Evolutionary conservation across 164 flowering plant species (phyloP), one percentile per base, ranked within the genome.

Genomic region (Sedum album): DNA sequence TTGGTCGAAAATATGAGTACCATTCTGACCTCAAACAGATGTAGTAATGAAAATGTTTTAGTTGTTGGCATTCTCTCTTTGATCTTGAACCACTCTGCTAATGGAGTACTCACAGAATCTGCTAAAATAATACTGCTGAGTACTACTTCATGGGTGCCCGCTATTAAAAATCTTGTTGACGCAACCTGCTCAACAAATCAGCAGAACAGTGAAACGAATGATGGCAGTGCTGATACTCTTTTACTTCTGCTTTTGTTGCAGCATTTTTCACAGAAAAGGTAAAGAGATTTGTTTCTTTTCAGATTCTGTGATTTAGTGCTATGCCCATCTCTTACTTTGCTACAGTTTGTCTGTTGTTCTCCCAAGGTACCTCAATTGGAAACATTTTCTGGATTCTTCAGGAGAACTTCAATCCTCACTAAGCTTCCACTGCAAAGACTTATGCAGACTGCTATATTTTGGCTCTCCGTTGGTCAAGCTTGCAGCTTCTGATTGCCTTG

Each of bases 401-500:
- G 68, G 23, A 33, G 76, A 68, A 71, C 60, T 75, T 70, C 64
- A 79, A 51, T 55, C 83, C 61, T 70, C 78, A 60, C 74, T 84
- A 68, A 74, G 82, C 75, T 80, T 88, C 65, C 65, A 31, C 30
- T 85, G 90, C 79, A 86, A 82, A 55, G 88, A 88, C 64, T 72
- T 91, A 75, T 88, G 96, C 86, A 81, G 85, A 76, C 69, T 91
- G 68, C 66, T 94, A 72, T 80, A 91, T 79, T 90, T 80, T 77
- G 99, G 99, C 20, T 76, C 94, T 67, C 78, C 96, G 36, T 39
- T 66, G n/a, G 72, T 88, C 70, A 91, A 88, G 79, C 80, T 88
- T 60, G 76, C 85, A 65, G 84, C 97, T 76, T 91, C 99, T 36
- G 77, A 80, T 67, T 86, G 93, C 79, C 76, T 91, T 66, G n/a